A percentile compares a stretch with the other conserved stretches of the same genome.
These are phyloP conservation scores for Russula dissimulans DNA, from an alignment of 768 basidiomycete species.

Conservation along the genomic window DNA sequence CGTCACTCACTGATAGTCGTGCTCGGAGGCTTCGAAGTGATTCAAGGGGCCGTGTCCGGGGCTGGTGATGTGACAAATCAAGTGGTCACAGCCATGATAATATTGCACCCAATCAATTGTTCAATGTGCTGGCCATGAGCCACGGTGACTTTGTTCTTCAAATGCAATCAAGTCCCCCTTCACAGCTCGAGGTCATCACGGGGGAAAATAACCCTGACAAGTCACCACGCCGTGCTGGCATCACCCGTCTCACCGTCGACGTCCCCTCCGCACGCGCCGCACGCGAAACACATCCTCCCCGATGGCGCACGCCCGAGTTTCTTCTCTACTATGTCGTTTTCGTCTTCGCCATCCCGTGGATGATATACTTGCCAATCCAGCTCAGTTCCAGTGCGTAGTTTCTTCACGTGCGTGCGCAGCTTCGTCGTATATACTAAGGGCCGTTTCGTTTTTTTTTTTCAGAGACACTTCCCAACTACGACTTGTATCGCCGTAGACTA, in stretches of 20 bases:
- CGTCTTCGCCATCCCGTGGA: conserved; percentile 52
- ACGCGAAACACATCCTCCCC: conserved; percentile 31
- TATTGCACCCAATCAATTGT: too few species aligned
- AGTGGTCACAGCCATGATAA: too few species aligned
- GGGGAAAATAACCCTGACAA: not conserved
- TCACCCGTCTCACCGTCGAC: conserved; percentile 45
- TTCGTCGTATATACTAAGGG: not conserved
- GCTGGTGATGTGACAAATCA: not conserved
- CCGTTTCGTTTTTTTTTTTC: not conserved
- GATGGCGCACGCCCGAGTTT: conserved; percentile 83
- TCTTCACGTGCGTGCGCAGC: not conserved
- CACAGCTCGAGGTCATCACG: conserved; percentile 7
- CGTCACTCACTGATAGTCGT: conserved; percentile 7
- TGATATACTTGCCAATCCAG: conserved; percentile 67
- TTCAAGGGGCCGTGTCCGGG: not conserved
- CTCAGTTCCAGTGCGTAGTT: conserved; percentile 64
- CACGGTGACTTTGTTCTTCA: conserved; percentile 20
- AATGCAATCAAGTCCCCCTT: conserved; percentile 26
- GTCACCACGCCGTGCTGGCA: conserved; percentile 23
- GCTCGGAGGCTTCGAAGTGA: not conserved
- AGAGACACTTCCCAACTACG: conserved; percentile 74
- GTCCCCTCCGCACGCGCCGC: conserved; percentile 36
- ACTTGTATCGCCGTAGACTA: conserved; percentile 45
- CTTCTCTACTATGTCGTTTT: conserved; percentile 59
- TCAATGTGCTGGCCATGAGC: conserved; percentile 14